phyloP scores from a whole-genome alignment of 345 rosid species.

The Melaleuca quinquenervia region DNA sequence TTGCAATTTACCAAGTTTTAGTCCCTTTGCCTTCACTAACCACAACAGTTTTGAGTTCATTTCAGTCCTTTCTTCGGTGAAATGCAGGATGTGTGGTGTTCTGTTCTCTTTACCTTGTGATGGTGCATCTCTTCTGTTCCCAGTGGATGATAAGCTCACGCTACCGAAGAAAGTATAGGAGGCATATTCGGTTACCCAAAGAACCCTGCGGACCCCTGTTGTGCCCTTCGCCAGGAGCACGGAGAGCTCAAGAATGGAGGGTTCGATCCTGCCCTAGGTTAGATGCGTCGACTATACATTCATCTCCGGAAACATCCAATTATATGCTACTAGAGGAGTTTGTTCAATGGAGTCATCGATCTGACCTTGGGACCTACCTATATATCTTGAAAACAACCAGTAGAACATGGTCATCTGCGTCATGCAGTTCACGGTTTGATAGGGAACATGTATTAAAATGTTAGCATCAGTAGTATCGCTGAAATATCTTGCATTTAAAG shows the following conservation, averaged over 20 bases:
- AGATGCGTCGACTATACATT: not conserved
- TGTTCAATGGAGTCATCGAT: no score
- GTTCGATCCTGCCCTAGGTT: constrained; percentile 25
- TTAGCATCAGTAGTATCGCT: not conserved
- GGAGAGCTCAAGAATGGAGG: constrained; percentile 29
- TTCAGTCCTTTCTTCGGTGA: not conserved
- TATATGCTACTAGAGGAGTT: no score
- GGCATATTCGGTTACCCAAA: constrained; percentile 12
- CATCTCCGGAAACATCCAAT: not conserved
- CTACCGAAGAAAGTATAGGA: constrained; percentile 24
- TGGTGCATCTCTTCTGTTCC: constrained; percentile 23
- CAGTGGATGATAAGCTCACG: constrained; percentile 27
- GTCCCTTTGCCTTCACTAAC: not conserved
- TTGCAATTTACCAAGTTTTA: not conserved
- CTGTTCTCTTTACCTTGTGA: constrained; percentile 12
- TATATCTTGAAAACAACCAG: no score
- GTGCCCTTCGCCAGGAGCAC: constrained; percentile 31
- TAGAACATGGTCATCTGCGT: not conserved
- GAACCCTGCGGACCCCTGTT: constrained; percentile 21
- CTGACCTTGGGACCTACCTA: no score
- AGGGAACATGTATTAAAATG: not conserved
- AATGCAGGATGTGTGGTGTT: constrained; percentile 15
- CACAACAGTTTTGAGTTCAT: not conserved
- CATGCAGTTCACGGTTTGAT: not conserved
- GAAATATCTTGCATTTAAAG: not conserved